Conservation (phyloP, 1,139 yeast species). For the Yamadazyma spencermartinsiae region DNA sequence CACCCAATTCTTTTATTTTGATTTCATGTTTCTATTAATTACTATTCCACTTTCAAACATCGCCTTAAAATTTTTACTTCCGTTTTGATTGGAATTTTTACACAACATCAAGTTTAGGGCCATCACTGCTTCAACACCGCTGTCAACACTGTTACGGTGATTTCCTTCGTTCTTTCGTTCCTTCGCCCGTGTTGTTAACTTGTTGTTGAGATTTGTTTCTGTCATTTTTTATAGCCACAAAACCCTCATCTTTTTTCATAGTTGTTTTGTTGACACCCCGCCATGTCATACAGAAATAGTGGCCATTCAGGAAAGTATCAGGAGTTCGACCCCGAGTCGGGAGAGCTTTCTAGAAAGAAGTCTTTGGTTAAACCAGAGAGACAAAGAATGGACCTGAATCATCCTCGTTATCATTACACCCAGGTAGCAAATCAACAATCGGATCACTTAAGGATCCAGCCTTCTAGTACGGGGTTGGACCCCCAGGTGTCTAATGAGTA, state of each 20-base stretch:
- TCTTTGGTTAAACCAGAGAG: slow-evolving; percentile 83
- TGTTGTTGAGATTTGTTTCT: too few relatives aligned
- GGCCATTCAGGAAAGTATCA: slow-evolving; percentile 26
- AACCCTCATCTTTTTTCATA: background rate
- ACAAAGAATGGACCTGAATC: slow-evolving; percentile 61
- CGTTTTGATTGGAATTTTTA: too few relatives aligned
- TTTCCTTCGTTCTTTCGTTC: too few relatives aligned
- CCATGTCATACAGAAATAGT: slow-evolving; percentile 19
- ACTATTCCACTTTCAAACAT: slow-evolving; percentile 1
- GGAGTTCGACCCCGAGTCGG: slow-evolving; percentile 52
- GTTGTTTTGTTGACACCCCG: background rate
- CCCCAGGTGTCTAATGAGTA: slow-evolving; percentile 36
- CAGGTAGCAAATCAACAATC: slow-evolving; percentile 74
- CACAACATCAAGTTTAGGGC: too few relatives aligned
- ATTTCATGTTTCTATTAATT: slow-evolving; percentile 3
- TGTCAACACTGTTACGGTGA: too few relatives aligned
- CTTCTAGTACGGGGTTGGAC: slow-evolving; percentile 74
- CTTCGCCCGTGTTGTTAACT: too few relatives aligned
- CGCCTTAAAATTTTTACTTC: background rate
- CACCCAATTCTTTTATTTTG: slow-evolving; percentile 1
- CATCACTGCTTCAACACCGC: too few relatives aligned
- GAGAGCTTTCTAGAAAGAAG: slow-evolving; percentile 53
- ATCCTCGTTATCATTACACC: slow-evolving; percentile 80
- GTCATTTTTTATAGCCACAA: too few relatives aligned
- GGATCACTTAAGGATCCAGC: slow-evolving; percentile 61